phyloP scores from a whole-genome alignment of 2,329 filamentous ascomycete genomes.

The Fusarium sambucinum region DNA sequence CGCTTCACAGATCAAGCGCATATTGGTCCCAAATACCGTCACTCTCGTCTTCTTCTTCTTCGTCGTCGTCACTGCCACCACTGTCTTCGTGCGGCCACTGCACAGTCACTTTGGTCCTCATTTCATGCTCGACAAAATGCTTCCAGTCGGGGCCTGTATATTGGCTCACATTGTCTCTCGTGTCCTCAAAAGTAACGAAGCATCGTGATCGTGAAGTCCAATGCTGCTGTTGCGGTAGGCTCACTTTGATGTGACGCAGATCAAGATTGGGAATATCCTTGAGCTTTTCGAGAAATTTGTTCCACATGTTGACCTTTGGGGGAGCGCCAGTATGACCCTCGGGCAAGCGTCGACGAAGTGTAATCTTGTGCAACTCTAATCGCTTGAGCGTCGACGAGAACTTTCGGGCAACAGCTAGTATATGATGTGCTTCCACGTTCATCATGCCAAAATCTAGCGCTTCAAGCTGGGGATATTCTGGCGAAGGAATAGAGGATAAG shows the following conservation, averaged over 20 bases:
- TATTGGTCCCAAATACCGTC: constrained; percentile 50
- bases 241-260: constrained; percentile 52
- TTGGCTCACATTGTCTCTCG: constrained; percentile 14
- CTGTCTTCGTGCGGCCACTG: constrained; percentile 23
- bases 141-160: constrained; percentile 55
- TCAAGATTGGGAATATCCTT: constrained; percentile 49
- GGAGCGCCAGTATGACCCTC: background rate
- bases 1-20: constrained; percentile 43
- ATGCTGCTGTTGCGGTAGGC: constrained; percentile 45
- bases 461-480: constrained; percentile 53
- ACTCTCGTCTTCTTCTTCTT: constrained; percentile 31
- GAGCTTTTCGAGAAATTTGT: constrained; percentile 54
- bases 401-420: constrained; percentile 56
- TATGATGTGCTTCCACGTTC: constrained; percentile 42
- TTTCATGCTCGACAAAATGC: constrained; percentile 50
- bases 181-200: constrained; percentile 29
- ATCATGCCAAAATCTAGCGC: constrained; percentile 60
- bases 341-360: constrained; percentile 38
- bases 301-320: constrained; percentile 55
- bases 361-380: constrained; percentile 62
- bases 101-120: constrained; percentile 41
- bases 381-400: constrained; percentile 58
- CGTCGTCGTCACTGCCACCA: constrained; percentile 29
- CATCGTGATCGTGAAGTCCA: constrained; percentile 33
- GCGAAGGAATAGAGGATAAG: constrained; percentile 30